phyloP scores from a whole-genome alignment of 352 stramenopile genomes.

The Aphanomyces astaci region DNA sequence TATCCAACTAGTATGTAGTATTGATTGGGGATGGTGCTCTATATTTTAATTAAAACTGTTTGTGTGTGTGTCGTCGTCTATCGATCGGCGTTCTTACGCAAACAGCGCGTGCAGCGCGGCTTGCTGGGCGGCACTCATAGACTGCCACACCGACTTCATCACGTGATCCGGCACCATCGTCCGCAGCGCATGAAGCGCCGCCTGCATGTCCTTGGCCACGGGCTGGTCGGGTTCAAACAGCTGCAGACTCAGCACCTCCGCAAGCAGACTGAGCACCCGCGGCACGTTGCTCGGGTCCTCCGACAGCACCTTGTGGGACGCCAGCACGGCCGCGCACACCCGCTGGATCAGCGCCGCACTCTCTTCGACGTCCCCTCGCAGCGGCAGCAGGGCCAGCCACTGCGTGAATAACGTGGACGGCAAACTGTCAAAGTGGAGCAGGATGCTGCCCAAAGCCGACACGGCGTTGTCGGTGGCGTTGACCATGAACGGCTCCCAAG shows the following conservation, averaged over 20 bases:
- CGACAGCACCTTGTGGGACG: conserved; percentile 54
- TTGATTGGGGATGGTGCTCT: background rate
- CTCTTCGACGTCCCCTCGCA: conserved; percentile 70
- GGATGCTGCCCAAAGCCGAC: conserved; percentile 31
- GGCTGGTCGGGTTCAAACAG: conserved; percentile 39
- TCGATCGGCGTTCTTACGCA: background rate
- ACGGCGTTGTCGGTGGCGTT: conserved; percentile 79
- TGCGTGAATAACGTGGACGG: conserved; percentile 53
- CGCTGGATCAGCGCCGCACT: conserved; percentile 53
- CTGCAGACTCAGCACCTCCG: conserved; percentile 40
- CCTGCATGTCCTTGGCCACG: conserved; percentile 33
- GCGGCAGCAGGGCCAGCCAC: conserved; percentile 60
- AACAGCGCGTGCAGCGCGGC: conserved; percentile 59
- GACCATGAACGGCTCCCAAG: conserved; percentile 39
- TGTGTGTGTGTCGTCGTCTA: background rate
- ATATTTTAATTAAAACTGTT: background rate
- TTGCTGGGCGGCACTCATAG: conserved; percentile 44
- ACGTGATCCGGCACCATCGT: conserved; percentile 41
- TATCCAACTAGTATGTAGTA: too few species aligned
- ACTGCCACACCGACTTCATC: conserved; percentile 53
- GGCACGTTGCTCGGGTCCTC: conserved; percentile 40
- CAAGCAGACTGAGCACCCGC: conserved; percentile 51
- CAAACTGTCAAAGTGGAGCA: conserved; percentile 13
- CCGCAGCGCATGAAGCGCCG: conserved; percentile 41
- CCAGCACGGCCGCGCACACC: conserved; percentile 53